These are phyloP conservation scores for Microstegium vimineum DNA, from an alignment of 176 grass and related monocot genomes.

Conservation along the genomic window DNA sequence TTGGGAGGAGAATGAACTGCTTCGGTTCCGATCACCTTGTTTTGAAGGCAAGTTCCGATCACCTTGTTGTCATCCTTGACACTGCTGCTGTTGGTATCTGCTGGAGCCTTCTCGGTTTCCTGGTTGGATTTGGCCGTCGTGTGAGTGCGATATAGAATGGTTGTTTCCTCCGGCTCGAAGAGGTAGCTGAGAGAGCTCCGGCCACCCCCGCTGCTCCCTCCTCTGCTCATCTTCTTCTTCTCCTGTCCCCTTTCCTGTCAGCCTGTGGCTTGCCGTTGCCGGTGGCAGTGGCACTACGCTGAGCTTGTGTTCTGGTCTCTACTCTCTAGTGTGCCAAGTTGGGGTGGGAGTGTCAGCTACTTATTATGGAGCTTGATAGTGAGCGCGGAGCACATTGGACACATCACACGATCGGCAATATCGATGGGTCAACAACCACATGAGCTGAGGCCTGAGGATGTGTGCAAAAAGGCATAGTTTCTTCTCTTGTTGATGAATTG, in stretches of 20 bases:
- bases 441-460: neutral
- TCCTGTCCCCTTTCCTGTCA: neutral
- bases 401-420: neutral
- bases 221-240: conserved; percentile 59
- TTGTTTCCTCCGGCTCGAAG: conserved; percentile 54
- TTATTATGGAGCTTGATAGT: conserved; percentile 35
- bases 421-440: neutral
- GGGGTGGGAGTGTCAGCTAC: neutral
- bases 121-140: neutral
- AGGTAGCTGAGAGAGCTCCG: conserved; percentile 77
- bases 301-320: neutral
- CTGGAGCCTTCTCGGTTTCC: conserved; percentile 3
- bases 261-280: neutral
- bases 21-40: neutral
- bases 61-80: neutral
- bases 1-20: conserved; percentile 2
- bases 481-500: neutral
- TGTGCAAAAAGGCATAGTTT: neutral
- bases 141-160: neutral
- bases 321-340: neutral
- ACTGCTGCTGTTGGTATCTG: neutral
- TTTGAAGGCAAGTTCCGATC: neutral
- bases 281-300: neutral
- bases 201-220: conserved; percentile 62
- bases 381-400: conserved; percentile 10